Percentiles rank a stretch among this genome's conserved stretches.
These are phyloP conservation scores for Colletotrichum cereale DNA, from an alignment of 2,329 filamentous ascomycete species.

Conservation along the genomic window DNA sequence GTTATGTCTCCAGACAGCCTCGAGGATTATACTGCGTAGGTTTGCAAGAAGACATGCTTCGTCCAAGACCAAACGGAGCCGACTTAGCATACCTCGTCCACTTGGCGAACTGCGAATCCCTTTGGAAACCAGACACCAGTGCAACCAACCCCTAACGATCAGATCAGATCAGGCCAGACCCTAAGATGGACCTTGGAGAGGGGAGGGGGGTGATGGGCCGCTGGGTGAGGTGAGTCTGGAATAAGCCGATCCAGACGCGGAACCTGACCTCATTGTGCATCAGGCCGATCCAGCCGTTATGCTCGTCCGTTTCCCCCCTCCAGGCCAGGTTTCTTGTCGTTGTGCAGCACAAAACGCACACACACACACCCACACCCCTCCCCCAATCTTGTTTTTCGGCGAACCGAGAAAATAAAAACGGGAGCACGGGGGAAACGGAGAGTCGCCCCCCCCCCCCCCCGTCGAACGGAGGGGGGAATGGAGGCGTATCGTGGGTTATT, in stretches of 20 bases:
- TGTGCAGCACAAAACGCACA: too few relatives aligned
- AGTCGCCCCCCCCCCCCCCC: too few relatives aligned
- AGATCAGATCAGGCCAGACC: not conserved
- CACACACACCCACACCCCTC: not conserved
- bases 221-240: constrained; percentile 32
- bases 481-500: constrained; percentile 16
- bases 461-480: not conserved
- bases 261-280: constrained; percentile 36
- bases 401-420: too few relatives aligned
- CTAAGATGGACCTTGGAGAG: not conserved
- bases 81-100: not conserved
- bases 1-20: not conserved
- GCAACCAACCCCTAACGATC: not conserved
- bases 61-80: not conserved
- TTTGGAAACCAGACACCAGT: not conserved
- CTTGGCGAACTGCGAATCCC: not conserved
- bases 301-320: constrained; percentile 12
- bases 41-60: not conserved
- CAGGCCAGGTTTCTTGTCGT: not conserved
- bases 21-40: not conserved
- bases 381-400: not conserved
- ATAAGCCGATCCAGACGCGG: not conserved
- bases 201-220: not conserved
- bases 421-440: too few relatives aligned
- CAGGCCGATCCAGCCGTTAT: constrained; percentile 6